Evolutionary conservation across 192 early-diverging fungal genomes (phyloP), one percentile per base, ranked within the genome.

Genomic region (Paraglomus brasilianum): DNA sequence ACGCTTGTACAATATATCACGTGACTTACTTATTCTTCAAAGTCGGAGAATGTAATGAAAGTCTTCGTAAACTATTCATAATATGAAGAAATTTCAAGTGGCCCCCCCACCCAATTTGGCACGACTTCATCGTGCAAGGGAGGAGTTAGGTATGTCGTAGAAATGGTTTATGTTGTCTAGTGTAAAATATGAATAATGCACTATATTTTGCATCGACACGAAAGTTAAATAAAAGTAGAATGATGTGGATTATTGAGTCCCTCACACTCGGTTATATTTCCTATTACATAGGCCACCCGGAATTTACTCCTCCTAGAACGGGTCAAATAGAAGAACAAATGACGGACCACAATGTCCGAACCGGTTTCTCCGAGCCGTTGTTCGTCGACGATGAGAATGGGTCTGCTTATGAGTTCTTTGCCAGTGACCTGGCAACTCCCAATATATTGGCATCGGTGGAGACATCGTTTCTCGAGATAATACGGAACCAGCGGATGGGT

Each of bases 331-430:
- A 81, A 70, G 77, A 78, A 59, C 64, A 66, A 41, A 70, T 87
- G 58, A 85, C 74, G 14, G 87, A 89, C 72, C 68, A 77, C 17
- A 82, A 80, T 48, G 82, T 89, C 40, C 79, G 84, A 9, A 77
- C 81, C 52, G 87, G 87, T 1, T 84, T 78, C 59, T 71, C 77
- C 2, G 84, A 86, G 59, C 57, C 60, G 38, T 73, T 76, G 13
- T 59, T 78, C 8, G 77, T 82, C 30, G 68, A 83, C 76, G 78
- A 80, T 47, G 84, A 86, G 45, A 76, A 77, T 48, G 74, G 80
- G 13, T 83, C 80, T 51, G 84, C 82, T 5, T 80, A 83, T 45
- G 82, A 83, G 17, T 81, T 83, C 42, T 49, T 86, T 11, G 75
- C 72, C 24, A 77, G 78, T 38, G 76, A 81, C 36, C 60, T 86